Base-by-base conservation (phyloP, 305 asterid genomes). In the Euphrasia arctica region DNA sequence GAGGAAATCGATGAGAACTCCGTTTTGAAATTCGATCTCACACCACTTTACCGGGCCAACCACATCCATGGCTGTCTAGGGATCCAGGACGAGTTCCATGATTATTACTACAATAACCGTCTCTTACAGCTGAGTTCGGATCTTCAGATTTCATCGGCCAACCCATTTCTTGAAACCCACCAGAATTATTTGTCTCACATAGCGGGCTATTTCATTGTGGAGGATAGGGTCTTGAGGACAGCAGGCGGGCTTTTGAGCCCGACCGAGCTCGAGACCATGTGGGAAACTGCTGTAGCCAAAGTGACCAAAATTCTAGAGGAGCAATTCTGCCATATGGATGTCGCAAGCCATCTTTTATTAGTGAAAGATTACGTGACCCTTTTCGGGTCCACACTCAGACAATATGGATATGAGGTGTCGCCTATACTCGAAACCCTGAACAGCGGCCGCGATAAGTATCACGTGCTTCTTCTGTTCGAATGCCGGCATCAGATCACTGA, bases 361-460 rank as follows among this genome's bases (percentile, higher is more conserved):
- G 98, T 92, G 42, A 92, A 92, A 82, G 97, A 89, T 69, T 87
- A 90, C 13, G 98, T 89, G 65, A 89, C 97, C 57, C 96, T 92
- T 65, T 85, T 92, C 42, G 98, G 98, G 64, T 83, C 96, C 54
- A 92, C 98, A 4, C 85, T 92, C 12, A 76, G 91, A 71, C 94
- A 87, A 47, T 92, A 89, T 34, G 96, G 98, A 41, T 92, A 89
- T 45, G 96, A 89, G 74, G 98, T 92, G 60, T 78, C 78, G 54
- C 22, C 85, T 10, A 75, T 92, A 72, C 96, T 92, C 9, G 86
- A 80, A 63, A 85, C 97, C 18, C 77, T 92, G 27, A 85, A 85
- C 70, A 83, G 95, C 27, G 83, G 91, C 12, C 87, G 96, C 32
- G 95, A 83, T 9, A 92, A 89, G 58, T 92, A 92, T 64, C 98